These are phyloP conservation scores for Hibiscus tridactylites DNA, from an alignment of 345 rosid genomes.

Conservation along the genomic window DNA sequence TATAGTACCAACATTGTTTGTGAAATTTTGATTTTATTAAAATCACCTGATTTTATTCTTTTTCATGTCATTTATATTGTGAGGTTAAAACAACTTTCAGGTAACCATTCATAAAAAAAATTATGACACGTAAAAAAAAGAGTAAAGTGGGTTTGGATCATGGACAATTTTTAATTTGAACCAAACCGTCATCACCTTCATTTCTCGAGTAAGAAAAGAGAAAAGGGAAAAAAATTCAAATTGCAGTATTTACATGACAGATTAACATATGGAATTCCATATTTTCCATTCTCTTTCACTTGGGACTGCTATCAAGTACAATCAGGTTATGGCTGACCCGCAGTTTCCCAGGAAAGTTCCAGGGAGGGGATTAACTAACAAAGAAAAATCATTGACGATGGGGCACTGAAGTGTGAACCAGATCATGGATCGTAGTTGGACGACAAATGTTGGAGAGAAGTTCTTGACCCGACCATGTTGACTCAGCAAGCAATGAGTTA, in stretches of 20 bases:
- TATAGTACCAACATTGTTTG: too few relatives aligned
- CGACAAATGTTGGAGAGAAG: slow-evolving; percentile 34
- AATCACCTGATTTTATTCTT: too few relatives aligned
- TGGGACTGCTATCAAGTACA: background rate
- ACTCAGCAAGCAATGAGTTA: slow-evolving; percentile 43
- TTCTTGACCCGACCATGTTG: slow-evolving; percentile 45
- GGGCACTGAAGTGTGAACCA: slow-evolving; percentile 13
- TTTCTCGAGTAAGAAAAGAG: background rate
- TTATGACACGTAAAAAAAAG: too few relatives aligned
- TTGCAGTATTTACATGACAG: background rate
- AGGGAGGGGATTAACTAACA: background rate
- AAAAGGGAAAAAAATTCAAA: background rate
- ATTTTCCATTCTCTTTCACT: background rate
- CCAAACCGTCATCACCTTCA: background rate
- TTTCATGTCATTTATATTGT: too few relatives aligned
- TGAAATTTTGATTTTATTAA: too few relatives aligned
- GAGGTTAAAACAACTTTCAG: too few relatives aligned
- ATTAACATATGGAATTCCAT: background rate
- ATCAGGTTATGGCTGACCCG: too few relatives aligned
- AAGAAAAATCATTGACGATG: background rate
- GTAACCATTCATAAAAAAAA: too few relatives aligned
- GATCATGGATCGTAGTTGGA: slow-evolving; percentile 29
- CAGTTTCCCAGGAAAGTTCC: background rate
- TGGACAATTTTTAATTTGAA: too few relatives aligned
- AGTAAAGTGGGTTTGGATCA: too few relatives aligned